These are phyloP conservation scores for Oryza glumipatula DNA, from an alignment of 176 grass and related monocot species.

Conservation along the genomic window DNA sequence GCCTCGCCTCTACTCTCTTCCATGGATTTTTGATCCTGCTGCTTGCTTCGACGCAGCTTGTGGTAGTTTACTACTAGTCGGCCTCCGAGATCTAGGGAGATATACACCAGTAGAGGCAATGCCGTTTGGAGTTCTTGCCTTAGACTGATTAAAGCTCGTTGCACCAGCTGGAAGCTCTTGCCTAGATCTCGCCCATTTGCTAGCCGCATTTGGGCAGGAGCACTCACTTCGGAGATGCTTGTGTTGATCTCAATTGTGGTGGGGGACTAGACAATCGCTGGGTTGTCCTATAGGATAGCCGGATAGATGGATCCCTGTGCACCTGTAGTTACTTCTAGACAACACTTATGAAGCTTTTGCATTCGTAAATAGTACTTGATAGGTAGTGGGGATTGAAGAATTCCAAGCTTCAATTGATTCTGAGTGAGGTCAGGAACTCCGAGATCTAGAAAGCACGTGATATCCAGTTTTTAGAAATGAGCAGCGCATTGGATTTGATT, in stretches of 20 bases:
- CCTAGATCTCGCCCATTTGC: slow-evolving; percentile 26
- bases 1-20: neutral
- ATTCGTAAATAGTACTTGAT: neutral
- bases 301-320: neutral
- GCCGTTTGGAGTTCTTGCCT: slow-evolving; percentile 16
- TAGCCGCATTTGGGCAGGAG: slow-evolving; percentile 12
- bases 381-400: neutral
- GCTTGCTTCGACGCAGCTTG: neutral
- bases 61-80: neutral
- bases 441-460: neutral
- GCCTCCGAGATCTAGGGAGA: neutral
- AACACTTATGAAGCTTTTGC: slow-evolving; percentile 13
- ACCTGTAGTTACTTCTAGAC: slow-evolving; percentile 18
- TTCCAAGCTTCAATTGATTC: neutral
- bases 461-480: neutral
- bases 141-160: neutral
- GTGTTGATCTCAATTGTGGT: slow-evolving; percentile 12
- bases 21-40: slow-evolving; percentile 36
- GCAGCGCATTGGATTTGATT: neutral
- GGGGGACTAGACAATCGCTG: neutral
- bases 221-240: neutral
- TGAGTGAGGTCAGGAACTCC: neutral
- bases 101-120: neutral
- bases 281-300: slow-evolving; percentile 6
- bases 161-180: neutral